Evolutionary conservation across 176 grass and related monocot genomes (phyloP), one percentile per base, ranked within the genome.

Genomic region (Secale cereale): DNA sequence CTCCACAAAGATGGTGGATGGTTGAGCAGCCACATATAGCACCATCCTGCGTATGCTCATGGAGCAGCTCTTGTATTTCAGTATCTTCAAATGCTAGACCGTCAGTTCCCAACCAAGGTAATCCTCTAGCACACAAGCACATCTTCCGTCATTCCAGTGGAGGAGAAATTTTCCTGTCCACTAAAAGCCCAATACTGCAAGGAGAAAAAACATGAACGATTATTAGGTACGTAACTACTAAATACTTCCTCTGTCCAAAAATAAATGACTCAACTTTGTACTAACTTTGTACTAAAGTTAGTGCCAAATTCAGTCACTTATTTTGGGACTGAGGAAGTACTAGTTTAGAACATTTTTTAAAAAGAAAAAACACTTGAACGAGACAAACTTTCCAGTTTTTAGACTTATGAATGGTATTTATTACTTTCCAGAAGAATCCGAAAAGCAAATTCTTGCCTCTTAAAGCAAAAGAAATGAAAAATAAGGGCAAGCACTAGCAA

Each of bases 131-230:
- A 89, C 83, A 39, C 59, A 89, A 89, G 81, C 91, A 95, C 91
- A 98, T 98, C 59, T 94, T 98, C 90, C 86, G 80, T 88, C 93
- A 98, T 98, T 92, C 84, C 93, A 87, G 91, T 17, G 50, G 17
- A 20, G 59, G 61, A 78, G 45, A 74, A 92, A 88, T 88, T 74
- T 12, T 37, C 79, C 70, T 92, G 87, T 40, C 39, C 68, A 77
- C 69, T 32, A n/a, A 85, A 81, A 68, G 26, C 13, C 4, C 25
- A 88, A 78, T 76, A 71, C 75, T 74, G 52, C 30, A 11, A 76
- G 28, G 19, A 81, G 10, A 80, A 88, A 61, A 69, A 0, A 33
- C 4, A 91, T 14, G 28, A 63, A 85, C 2, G 11, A 37, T 87
- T 40, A 37, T 87, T 40, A 74, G 79, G 50, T 60, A 77, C 48